phyloP scores from a whole-genome alignment of 1,284 basidiomycete genomes.

The Moesziomyces sp. region DNA sequence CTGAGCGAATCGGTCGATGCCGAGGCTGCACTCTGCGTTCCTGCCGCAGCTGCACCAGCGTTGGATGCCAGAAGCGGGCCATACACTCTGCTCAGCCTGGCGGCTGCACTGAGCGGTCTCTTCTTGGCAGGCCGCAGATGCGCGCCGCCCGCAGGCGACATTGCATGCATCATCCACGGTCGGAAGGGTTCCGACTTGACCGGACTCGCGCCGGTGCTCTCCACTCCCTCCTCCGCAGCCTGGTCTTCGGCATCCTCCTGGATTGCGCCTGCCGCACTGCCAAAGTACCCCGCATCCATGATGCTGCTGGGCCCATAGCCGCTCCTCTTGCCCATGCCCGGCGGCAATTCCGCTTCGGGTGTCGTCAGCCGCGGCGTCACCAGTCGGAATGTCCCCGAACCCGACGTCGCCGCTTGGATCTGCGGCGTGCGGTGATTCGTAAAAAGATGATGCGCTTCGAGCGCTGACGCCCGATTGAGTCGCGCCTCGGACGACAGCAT shows the following conservation, averaged over 20 bases:
- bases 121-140: constrained; percentile 33
- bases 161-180: constrained; percentile 47
- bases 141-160: constrained; percentile 26
- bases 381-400: constrained; percentile 56
- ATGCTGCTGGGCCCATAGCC: constrained; percentile 21
- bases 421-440: constrained; percentile 36
- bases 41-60: too few relatives aligned
- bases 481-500: constrained; percentile 20
- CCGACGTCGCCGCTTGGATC: constrained; percentile 60
- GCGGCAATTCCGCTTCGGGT: constrained; percentile 45
- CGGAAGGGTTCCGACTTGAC: constrained; percentile 35
- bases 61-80: constrained; percentile 28
- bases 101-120: constrained; percentile 50
- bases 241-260: constrained; percentile 24
- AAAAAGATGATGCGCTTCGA: constrained; percentile 47
- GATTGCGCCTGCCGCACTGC: constrained; percentile 20
- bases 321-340: constrained; percentile 19
- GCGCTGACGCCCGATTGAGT: constrained; percentile 29
- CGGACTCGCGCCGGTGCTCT: constrained; percentile 5
- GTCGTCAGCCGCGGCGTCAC: constrained; percentile 57
- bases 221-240: neutral
- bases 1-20: neutral
- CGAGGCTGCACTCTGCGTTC: neutral
- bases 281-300: constrained; percentile 52
- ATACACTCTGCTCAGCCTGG: constrained; percentile 49